Evolutionary conservation across 495 filamentous ascomycete species (phyloP), one percentile per base, ranked within the genome.

Genomic region (Talaromyces adpressus): DNA sequence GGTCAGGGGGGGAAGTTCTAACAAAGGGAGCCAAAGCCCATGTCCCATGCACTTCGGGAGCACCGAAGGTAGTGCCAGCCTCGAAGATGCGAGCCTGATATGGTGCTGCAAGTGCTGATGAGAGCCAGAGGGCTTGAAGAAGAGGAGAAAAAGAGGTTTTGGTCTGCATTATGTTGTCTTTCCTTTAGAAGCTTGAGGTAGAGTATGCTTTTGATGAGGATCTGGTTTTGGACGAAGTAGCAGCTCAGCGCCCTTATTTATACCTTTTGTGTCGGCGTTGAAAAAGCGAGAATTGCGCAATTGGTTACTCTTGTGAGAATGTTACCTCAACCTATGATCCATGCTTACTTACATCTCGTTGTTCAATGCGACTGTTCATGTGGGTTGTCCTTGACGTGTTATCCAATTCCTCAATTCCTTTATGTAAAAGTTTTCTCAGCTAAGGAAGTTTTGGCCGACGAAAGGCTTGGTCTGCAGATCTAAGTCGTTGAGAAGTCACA

Each of bases 41-140:
- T 18, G 27, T 34, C 29, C 59, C 59, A 53, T 62, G 23, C 11
- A 51, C 59, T 62, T 62, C 59, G 1, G 59, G 59, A 6, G 47
- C 41, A 29, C 18, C 30, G 30, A 62, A 62, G 25, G 59, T 53
- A 51, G 59, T 59, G 41, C 59, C 59, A 29, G 59, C 47, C 27
- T 62, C 59, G 47, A 62, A 53, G 18, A 62, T 53, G 22, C 59
- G 59, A 51, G 59, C 53, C 41, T 62, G 32, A n/a, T 62, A 62
- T 7, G 41, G 47, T 16, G 59, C 59, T 62, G 57, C 57, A 41
- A 59, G 18, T 57, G 53, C 53, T 25, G 53, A 57, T 6, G 53
- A 57, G 25, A 36, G 57, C 57, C 57, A 59, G 7, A 59, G 11
- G 57, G 29, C 25, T 32, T 34, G 29, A 12, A 59, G 30, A 41